Base-by-base conservation (phyloP, 345 rosid species). In the Salix caprea region DNA sequence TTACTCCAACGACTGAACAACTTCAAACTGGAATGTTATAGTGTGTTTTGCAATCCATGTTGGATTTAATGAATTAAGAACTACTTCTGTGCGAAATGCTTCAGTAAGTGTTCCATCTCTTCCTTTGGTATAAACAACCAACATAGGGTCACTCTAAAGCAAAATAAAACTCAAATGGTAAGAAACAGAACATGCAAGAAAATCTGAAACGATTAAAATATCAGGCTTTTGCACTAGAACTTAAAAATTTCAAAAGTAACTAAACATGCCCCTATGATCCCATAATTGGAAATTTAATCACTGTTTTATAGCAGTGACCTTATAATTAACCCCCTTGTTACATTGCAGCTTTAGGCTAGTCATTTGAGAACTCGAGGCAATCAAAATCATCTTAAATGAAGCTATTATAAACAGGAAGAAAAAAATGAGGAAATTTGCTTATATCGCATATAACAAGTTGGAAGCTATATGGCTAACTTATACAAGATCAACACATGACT, bases 101-200 rank as follows among this genome's bases (percentile, higher is more conserved):
- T 92, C 97, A 18, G 80, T 71, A 67, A 84, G 74, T 68, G 82
- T 30, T 76, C 97, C 98, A 83, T 94, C 94, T 83, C 84, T 87
- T 78, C 82, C 92, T 87, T 86, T 89, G 2, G 79, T 79, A 79
- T 89, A 90, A 76, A 84, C 85, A 81, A 94, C 94, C 79, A 92
- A 75, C 97, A 92, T 86, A 28, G 97, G 92, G 85, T 94, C 97
- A 80, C 97, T 92, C 97, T 94, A 83, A 68, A 84, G 71, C 75
- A 85, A 74, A 79, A 79, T 65, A 76, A 71, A 83, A 82, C 54
- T 48, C 5, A 48, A 48, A 42, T 50, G 48, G 18, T 23, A 32
- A 39, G 54, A 61, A 61, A n/a, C 61, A 30, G 23, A n/a, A 73
- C 9, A 42, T 26, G 46, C 5, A 40, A 54, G 72, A 75, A 32